Conservation (phyloP, 768 basidiomycete genomes). For the Mycena galericulata region DNA sequence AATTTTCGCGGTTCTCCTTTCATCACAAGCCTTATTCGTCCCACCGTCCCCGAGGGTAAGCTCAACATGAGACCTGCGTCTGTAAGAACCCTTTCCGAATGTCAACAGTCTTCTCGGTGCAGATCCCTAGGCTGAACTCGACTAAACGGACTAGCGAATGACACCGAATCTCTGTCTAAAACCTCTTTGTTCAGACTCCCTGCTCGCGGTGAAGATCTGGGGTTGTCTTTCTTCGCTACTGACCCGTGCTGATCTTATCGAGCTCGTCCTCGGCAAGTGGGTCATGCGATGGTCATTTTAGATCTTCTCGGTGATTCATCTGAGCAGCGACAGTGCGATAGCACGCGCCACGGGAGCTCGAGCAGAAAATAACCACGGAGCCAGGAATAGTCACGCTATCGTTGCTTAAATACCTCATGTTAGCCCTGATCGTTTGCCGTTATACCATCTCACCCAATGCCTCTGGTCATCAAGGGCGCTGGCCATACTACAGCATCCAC, state of each 20-base stretch:
- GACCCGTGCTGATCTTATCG: conserved; percentile 40
- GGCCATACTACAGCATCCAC: conserved; percentile 33
- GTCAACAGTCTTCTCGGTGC: too few species aligned
- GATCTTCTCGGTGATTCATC: background rate
- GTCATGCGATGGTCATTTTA: conserved; percentile 16
- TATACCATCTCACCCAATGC: conserved; percentile 10
- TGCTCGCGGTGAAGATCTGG: conserved; percentile 60
- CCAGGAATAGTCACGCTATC: too few species aligned
- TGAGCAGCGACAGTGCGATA: conserved; percentile 2
- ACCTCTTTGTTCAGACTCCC: conserved; percentile 72
- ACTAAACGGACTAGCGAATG: too few species aligned
- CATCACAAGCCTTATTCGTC: too few species aligned
- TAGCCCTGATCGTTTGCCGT: too few species aligned
- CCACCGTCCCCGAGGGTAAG: too few species aligned
- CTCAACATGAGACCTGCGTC: too few species aligned
- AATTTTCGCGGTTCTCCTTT: too few species aligned
- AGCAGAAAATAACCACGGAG: too few species aligned
- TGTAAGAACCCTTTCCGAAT: too few species aligned
- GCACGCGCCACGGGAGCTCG: conserved; percentile 16
- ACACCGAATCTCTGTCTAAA: too few species aligned
- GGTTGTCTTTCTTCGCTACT: conserved; percentile 73
- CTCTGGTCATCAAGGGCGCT: conserved; percentile 22
- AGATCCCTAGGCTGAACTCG: too few species aligned
- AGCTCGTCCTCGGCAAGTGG: background rate
- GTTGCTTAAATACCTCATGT: conserved; percentile 7